Evolutionary conservation across 169 alveolate species (phyloP).

Genomic region (Plasmodium gallinaceum): DNA sequence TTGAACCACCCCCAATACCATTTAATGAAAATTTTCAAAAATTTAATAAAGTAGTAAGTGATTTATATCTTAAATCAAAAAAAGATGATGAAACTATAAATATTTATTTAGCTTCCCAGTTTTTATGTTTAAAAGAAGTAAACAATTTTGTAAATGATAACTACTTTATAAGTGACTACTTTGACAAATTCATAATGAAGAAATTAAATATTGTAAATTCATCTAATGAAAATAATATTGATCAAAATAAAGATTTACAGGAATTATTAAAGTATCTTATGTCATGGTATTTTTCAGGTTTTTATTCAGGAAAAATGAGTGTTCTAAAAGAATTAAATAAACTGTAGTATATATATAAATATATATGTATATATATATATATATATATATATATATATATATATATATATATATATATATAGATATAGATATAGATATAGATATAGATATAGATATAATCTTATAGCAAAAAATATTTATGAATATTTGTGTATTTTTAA

Average conservation of each 20-base stretch:
- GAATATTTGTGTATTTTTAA: too few relatives aligned
- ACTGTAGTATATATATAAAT: constrained; percentile 1
- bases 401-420: constrained; percentile 15
- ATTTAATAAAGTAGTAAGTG: constrained; percentile 75
- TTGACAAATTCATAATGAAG: constrained; percentile 43
- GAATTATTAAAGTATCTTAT: constrained; percentile 67
- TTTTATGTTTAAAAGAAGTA: constrained; percentile 57
- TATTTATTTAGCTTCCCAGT: constrained; percentile 55
- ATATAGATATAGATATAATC: too few relatives aligned
- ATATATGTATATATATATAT: not conserved
- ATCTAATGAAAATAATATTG: not conserved
- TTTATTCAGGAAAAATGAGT: constrained; percentile 74
- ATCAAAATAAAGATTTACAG: constrained; percentile 39
- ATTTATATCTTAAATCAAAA: constrained; percentile 39
- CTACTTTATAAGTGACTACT: constrained; percentile 34
- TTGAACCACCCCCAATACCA: constrained; percentile 66
- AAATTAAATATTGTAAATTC: constrained; percentile 50
- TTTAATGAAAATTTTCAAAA: constrained; percentile 45
- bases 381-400: not conserved
- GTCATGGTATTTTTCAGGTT: constrained; percentile 78
- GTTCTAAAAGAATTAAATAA: constrained; percentile 44
- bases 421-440: not conserved
- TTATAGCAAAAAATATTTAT: too few relatives aligned
- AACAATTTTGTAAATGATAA: constrained; percentile 35
- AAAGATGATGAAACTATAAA: constrained; percentile 25